These are phyloP conservation scores for Petunia axillaris DNA, from an alignment of 257 asterid species.

Conservation along the genomic window DNA sequence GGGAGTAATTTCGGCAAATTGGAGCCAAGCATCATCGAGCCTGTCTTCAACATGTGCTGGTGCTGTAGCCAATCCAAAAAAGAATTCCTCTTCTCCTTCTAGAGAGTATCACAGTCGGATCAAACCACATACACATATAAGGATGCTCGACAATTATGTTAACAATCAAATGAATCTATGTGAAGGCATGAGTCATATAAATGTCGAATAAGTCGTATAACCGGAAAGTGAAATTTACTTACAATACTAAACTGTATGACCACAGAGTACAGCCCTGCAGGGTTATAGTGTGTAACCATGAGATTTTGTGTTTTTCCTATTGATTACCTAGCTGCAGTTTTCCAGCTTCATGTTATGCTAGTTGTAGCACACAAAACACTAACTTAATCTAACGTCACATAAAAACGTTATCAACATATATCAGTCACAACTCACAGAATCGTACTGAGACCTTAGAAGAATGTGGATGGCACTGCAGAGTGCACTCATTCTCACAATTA, in stretches of 20 bases:
- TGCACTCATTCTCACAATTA: not conserved
- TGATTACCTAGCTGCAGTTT: not conserved
- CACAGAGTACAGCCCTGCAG: constrained; percentile 10
- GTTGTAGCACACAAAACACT: constrained; percentile 6
- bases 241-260: constrained; percentile 2
- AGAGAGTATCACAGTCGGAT: constrained; percentile 26
- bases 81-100: constrained; percentile 74
- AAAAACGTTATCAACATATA: not conserved
- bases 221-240: not conserved
- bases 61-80: constrained; percentile 95
- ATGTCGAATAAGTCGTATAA: not conserved
- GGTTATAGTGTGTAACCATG: not conserved
- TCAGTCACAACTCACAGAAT: not conserved
- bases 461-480: not conserved
- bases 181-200: not conserved
- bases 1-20: constrained; percentile 76
- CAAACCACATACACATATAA: constrained; percentile 15
- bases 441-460: not conserved
- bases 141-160: constrained; percentile 12
- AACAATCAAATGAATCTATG: constrained; percentile 16
- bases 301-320: not conserved
- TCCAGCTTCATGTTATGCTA: not conserved
- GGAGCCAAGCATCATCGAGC: constrained; percentile 98
- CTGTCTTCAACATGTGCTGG: constrained; percentile 97
- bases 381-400: constrained; percentile 5